Base-by-base conservation (phyloP, 192 early-diverging fungal genomes). In the Gamsiella multidivaricata region DNA sequence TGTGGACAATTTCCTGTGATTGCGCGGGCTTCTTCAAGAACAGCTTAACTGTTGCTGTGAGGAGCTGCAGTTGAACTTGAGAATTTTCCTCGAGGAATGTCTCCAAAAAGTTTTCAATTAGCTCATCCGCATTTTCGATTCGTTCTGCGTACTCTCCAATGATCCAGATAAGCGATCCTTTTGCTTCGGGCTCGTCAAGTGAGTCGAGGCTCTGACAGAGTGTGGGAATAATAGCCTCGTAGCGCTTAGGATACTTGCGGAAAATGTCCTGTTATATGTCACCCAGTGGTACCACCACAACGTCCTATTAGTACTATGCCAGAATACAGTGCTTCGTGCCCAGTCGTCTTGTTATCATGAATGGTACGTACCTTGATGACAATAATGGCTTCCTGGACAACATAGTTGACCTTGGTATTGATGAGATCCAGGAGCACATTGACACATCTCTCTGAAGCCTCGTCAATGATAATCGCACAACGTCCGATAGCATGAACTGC, bases 91-190 rank as follows among this genome's bases (percentile, higher is more conserved):
- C 93, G 51, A 91, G 86, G 80, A 99, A 97, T 22, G 85, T 85
- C 54, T 98, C 96, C 67, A 95, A 80, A 81, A 92, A 94, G 26
- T 83, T 80, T 7, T 87, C 81, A 47, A 99, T 85, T 45, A 98
- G 73, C 54, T 93, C 92, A 32, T 84, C 80, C 0, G 93, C 92
- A 79, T 96, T 96, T 29, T 90, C 88, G 58, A 98, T 93, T 28
- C 90, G 81, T 68, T 97, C 93, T 9, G 96, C 92, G 75, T 99
- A 97, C 71, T 99, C 96, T 66, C 97, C 97, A 81, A 99, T 80
- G 60, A 97, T 96, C 97, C 97, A 99, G 69, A 97, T 91, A 57
- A 97, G 72, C 2, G 95, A 91, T 11, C 92, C 96, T 37, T 93
- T 92, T 7, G 97, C 95, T 23, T 95, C 94, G 5, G 95, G 92